Evolutionary conservation across 2,329 filamentous ascomycete species (phyloP).

Genomic region (Beauveria caledonica): DNA sequence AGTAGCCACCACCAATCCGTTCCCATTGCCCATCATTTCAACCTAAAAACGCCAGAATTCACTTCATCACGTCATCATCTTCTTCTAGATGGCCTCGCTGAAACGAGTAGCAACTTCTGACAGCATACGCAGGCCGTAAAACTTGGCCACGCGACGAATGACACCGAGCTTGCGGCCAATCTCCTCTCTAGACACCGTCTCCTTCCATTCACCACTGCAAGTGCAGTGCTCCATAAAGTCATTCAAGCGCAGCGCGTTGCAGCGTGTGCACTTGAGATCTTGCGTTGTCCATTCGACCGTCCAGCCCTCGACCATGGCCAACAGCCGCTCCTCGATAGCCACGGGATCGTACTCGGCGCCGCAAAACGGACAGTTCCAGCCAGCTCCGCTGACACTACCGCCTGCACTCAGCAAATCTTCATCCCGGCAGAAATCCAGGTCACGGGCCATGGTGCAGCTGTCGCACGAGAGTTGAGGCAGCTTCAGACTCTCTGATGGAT

Average conservation of each 20-base stretch:
- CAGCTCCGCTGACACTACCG: constrained; percentile 22
- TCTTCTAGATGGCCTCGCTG: constrained; percentile 33
- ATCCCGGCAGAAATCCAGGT: constrained; percentile 89
- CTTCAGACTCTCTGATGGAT: constrained; percentile 69
- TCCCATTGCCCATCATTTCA: background rate
- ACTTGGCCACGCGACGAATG: constrained; percentile 65
- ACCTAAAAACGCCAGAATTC: constrained; percentile 7
- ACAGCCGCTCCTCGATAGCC: constrained; percentile 72
- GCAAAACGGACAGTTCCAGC: constrained; percentile 75
- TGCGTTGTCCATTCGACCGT: constrained; percentile 79
- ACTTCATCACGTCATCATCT: constrained; percentile 2
- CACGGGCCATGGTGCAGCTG: constrained; percentile 80
- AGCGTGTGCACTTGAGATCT: constrained; percentile 72
- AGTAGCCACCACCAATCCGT: background rate
- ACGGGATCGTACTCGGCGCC: constrained; percentile 67
- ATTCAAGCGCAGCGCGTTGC: constrained; percentile 69
- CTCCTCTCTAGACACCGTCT: constrained; percentile 59
- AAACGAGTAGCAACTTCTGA: constrained; percentile 63
- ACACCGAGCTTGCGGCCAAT: constrained; percentile 59
- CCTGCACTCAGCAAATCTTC: constrained; percentile 56
- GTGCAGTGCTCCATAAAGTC: constrained; percentile 96
- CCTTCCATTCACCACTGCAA: constrained; percentile 80
- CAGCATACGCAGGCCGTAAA: constrained; percentile 77
- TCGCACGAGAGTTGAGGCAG: constrained; percentile 75
- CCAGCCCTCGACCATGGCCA: constrained; percentile 66